Conservation (phyloP, 805 yeast species). For the Starmerella riodocensis region DNA sequence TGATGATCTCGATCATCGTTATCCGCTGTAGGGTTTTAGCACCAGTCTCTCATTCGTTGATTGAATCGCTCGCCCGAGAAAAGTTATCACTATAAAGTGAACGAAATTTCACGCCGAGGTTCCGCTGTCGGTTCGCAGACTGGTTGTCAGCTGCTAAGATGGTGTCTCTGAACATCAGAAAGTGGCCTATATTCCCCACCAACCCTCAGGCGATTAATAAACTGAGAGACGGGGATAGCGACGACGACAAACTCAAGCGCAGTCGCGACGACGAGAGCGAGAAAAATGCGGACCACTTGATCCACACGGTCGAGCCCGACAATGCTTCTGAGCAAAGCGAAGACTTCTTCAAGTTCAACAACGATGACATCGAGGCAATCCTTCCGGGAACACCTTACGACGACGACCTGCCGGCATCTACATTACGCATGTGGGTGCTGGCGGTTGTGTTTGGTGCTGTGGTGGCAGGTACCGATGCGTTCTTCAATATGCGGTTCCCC, state of each 20-base stretch:
- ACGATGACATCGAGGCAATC: constrained; percentile 10
- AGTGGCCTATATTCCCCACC: constrained; percentile 1
- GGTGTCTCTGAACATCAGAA: background rate
- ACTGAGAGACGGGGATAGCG: background rate
- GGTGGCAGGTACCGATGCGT: constrained; percentile 46
- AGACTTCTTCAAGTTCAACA: constrained; percentile 8
- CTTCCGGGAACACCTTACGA: constrained; percentile 32
- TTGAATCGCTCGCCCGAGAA: too few relatives aligned
- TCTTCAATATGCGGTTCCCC: constrained; percentile 49
- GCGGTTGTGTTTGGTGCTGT: constrained; percentile 41
- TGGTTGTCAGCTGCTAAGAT: background rate
- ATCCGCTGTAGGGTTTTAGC: too few relatives aligned
- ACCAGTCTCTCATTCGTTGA: too few relatives aligned
- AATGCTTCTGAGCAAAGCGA: background rate
- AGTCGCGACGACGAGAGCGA: background rate
- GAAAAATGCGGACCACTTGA: background rate
- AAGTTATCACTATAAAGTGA: too few relatives aligned
- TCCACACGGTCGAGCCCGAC: background rate
- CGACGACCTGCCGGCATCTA: constrained; percentile 36
- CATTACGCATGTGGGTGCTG: constrained; percentile 43
- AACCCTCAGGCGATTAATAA: background rate
- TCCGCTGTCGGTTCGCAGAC: too few relatives aligned
- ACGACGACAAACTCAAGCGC: background rate
- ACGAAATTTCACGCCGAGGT: too few relatives aligned
- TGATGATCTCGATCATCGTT: too few relatives aligned